Percentiles rank a stretch among this genome's conserved stretches.
Evolutionary conservation across 768 basidiomycete genomes (phyloP).

Genomic region (Gloeostereum incarnatum): DNA sequence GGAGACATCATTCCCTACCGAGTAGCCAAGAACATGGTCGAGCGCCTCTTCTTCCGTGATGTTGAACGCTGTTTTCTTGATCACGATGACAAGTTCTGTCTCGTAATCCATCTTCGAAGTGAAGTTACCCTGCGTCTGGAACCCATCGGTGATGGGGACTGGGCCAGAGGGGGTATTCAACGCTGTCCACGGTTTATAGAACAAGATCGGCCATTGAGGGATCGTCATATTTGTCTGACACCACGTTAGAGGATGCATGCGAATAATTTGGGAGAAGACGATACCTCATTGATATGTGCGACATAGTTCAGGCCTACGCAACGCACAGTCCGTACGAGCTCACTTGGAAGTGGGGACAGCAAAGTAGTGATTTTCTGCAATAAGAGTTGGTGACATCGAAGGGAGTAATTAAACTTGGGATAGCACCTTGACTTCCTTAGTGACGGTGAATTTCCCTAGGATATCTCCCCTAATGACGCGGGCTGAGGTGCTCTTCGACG

Average conservation of each 20-base stretch:
- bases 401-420: too few relatives aligned
- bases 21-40: slow-evolving; percentile 30
- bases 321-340: not conserved
- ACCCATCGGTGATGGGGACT: slow-evolving; percentile 25
- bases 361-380: not conserved
- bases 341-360: not conserved
- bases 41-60: slow-evolving; percentile 30
- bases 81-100: slow-evolving; percentile 30
- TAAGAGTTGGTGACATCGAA: not conserved
- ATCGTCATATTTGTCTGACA: slow-evolving; percentile 21
- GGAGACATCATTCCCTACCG: slow-evolving; percentile 30
- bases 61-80: slow-evolving; percentile 32
- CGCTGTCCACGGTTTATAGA: slow-evolving; percentile 25
- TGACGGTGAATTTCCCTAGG: slow-evolving; percentile 24
- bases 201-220: slow-evolving; percentile 25
- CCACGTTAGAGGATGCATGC: not conserved
- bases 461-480: slow-evolving; percentile 25
- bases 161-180: slow-evolving; percentile 24
- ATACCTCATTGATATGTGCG: slow-evolving; percentile 17
- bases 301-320: slow-evolving; percentile 1
- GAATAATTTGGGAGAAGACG: not conserved
- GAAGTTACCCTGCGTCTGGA: slow-evolving; percentile 29
- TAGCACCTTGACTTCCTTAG: slow-evolving; percentile 10
- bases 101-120: slow-evolving; percentile 32
- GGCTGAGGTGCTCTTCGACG: slow-evolving; percentile 21